A percentile compares a stretch with the other conserved stretches of the same genome.
Conservation (phyloP, 2,329 filamentous ascomycete genomes). For the Aspergillus calidoustus region DNA sequence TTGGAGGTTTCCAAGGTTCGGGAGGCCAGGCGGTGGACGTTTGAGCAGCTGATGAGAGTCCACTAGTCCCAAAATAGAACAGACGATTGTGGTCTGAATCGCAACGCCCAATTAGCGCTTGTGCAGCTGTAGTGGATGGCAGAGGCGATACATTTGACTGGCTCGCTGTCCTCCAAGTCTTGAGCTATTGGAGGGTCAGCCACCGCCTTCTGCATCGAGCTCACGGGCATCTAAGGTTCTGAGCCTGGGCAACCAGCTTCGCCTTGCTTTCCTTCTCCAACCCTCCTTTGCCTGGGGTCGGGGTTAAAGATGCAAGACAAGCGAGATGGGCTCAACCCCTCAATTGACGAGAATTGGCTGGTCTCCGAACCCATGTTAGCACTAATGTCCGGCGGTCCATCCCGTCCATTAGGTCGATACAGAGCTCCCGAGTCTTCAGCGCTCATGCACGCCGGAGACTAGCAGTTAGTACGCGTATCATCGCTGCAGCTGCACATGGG, state of each 20-base stretch:
- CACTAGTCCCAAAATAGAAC: constrained; percentile 24
- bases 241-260: not conserved
- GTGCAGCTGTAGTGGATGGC: not conserved
- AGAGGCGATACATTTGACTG: constrained; percentile 25
- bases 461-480: constrained; percentile 12
- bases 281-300: not conserved
- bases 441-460: constrained; percentile 12
- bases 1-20: constrained; percentile 16
- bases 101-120: constrained; percentile 16
- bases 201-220: constrained; percentile 17
- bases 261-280: constrained; percentile 9
- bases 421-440: not conserved
- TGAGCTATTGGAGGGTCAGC: constrained; percentile 24
- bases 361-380: not conserved
- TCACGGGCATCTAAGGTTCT: not conserved
- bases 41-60: constrained; percentile 6
- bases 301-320: constrained; percentile 3
- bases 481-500: constrained; percentile 9
- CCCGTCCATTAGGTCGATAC: not conserved
- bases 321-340: constrained; percentile 4
- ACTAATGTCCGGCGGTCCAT: not conserved
- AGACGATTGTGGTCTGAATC: constrained; percentile 4
- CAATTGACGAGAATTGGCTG: not conserved
- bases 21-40: constrained; percentile 7
- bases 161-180: constrained; percentile 17